Evolutionary conservation across 176 grass and related monocot genomes (phyloP), one percentile per base, ranked within the genome.

Genomic region (Oryza brachyantha): DNA sequence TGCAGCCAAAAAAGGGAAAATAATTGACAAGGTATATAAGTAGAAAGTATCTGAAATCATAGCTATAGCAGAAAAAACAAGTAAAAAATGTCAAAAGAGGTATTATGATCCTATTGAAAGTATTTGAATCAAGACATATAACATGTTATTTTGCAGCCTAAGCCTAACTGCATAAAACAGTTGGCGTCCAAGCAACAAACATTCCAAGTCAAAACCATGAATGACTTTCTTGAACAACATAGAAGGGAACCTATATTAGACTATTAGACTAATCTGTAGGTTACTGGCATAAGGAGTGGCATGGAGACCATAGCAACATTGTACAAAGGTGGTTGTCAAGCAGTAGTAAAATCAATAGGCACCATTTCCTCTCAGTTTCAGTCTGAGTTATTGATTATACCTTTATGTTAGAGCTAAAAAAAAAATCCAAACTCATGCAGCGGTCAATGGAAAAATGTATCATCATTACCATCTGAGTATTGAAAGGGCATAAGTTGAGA

Each of bases 201-300:
- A 67, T 29, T 19, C 76, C 36, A 66, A 74, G 60, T 29, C n/a
- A 71, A 78, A 71, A 43, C 31, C 22, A 52, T 55, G 75, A 55
- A 38, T 25, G 61, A 35, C 50, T 17, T 73, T 2, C 58, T 35
- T 85, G 45, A 41, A 61, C 8, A 76, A 32, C 24, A 76, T 55
- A 55, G 45, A 10, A 76, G 17, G 19, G 25, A 58, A 7, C 24
- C 40, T 17, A 3, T 70, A 37, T 26, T 36, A 52, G 35, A n/a
- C 32, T 70, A 37, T 26, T 36, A 52, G 35, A n/a, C 32, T 40
- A 40, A 40, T 21, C 10, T 10, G 5, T 27, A 40, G 64, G 32
- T 21, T 68, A 57, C 29, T 68, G 24, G n/a, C n/a, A 68, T 68
- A 68, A 40, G 64, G 14, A 79, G 46, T 68, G 34, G 29, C 11